Evolutionary conservation across 768 basidiomycete genomes (phyloP), one percentile per base, ranked within the genome.

Genomic region (Leccinum sublutescens): DNA sequence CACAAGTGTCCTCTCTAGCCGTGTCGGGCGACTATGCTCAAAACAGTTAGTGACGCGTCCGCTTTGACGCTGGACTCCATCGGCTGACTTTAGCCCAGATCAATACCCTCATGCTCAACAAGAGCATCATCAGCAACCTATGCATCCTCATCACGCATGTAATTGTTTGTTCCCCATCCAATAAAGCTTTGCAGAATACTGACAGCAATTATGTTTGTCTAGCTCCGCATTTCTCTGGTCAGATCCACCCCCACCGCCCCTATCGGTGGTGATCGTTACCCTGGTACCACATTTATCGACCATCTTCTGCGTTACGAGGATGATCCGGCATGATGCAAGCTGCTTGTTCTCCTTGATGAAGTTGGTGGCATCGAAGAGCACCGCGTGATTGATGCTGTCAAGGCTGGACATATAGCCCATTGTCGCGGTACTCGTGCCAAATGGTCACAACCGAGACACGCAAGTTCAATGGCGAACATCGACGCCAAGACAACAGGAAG

Each of bases 391-490:
- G 91, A 98, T 45, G 97, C 96, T 53, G 95, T 98, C 76, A 94
- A 94, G 82, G 78, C 80, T 43, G 95, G 96, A 53, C 78, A 80
- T 66, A 98, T 99, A 99, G 80, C 97, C 97, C 55, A 96, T 98
- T 74, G 92, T 99, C 65, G 97, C 67, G 96, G 97, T 61, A 99
- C 97, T 47, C 98, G 97, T 75, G 97, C 97, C 68, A 97, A 97
- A 98, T 99, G 97, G 98, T 98, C 80, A 82, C 94, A 47, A 98
- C 97, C 52, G 97, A 98, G 97, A 19, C 97, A 99, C 78, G 97
- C 97, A 52, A 97, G 97, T 23, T 89, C 87, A 49, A 93, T 99
- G 90, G 97, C 96, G 61, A 97, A 98, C 83, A 95, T 93, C 64
- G 94, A 95, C 66, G 75, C 90, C 74, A 97, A 99, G 82, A 99